Evolutionary conservation across 1,284 basidiomycete genomes (phyloP).

Genomic region (Schizopora paradoxa): DNA sequence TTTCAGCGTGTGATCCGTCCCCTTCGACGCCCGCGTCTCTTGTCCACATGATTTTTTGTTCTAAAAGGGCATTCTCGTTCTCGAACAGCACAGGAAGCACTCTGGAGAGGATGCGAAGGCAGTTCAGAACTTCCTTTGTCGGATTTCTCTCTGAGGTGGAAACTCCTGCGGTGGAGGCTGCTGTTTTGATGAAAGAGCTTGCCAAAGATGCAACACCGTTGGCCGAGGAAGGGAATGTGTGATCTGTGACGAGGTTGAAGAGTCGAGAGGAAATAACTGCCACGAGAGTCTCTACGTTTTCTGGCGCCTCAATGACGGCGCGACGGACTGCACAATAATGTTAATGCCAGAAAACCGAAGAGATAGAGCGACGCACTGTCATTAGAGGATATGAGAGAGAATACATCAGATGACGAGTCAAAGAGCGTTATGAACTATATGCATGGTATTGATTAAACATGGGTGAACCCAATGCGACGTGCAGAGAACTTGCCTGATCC

Average conservation of each 20-base stretch:
- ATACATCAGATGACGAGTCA: conserved; percentile 83
- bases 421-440: conserved; percentile 76
- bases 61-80: conserved; percentile 67
- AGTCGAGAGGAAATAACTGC: conserved; percentile 69
- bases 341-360: conserved; percentile 8
- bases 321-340: conserved; percentile 54
- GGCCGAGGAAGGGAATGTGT: conserved; percentile 68
- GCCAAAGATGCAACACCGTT: conserved; percentile 61
- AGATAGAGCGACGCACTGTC: conserved; percentile 56
- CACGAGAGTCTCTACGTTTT: conserved; percentile 81
- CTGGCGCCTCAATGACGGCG: conserved; percentile 74
- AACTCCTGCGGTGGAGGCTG: conserved; percentile 30
- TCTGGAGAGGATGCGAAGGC: conserved; percentile 78
- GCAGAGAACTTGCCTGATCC: conserved; percentile 68
- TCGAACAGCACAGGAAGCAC: conserved; percentile 88
- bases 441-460: conserved; percentile 14
- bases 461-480: neutral
- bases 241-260: conserved; percentile 76
- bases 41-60: conserved; percentile 71
- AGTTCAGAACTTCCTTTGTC: conserved; percentile 83
- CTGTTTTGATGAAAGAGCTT: conserved; percentile 57
- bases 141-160: conserved; percentile 48
- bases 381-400: conserved; percentile 78
- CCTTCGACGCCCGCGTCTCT: conserved; percentile 43
- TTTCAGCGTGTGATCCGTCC: conserved; percentile 23